These are phyloP conservation scores for Athelia sp. DNA, from an alignment of 1,284 basidiomycete genomes.

Conservation along the genomic window DNA sequence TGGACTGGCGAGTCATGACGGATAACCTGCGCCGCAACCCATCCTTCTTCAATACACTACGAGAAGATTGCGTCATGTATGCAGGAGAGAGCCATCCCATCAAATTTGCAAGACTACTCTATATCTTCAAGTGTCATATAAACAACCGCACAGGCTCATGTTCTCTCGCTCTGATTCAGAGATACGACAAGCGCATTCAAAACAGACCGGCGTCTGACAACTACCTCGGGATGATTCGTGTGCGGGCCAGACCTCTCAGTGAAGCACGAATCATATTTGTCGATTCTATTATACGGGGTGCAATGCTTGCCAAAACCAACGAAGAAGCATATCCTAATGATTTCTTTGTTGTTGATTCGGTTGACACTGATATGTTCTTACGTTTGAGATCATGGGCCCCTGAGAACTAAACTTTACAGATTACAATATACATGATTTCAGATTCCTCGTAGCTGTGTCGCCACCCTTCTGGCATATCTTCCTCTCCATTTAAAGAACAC, in stretches of 20 bases:
- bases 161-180: conserved; percentile 19
- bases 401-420: too few relatives aligned
- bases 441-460: too few relatives aligned
- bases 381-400: conserved; percentile 4
- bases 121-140: conserved; percentile 18
- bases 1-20: conserved; percentile 17
- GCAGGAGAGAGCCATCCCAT: conserved; percentile 10
- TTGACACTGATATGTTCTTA: conserved; percentile 24
- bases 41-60: conserved; percentile 16
- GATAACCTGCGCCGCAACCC: conserved; percentile 26
- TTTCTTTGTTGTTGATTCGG: conserved; percentile 18
- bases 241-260: conserved; percentile 8
- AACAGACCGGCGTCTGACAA: conserved; percentile 8
- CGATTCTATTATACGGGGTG: conserved; percentile 19
- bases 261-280: conserved; percentile 17
- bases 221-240: conserved; percentile 16
- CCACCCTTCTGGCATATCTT: too few relatives aligned
- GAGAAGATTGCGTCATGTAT: conserved; percentile 25
- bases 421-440: too few relatives aligned
- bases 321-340: conserved; percentile 9
- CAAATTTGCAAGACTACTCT: conserved; percentile 18
- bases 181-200: conserved; percentile 9
- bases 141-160: conserved; percentile 6
- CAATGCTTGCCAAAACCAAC: conserved; percentile 15
- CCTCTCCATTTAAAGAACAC: too few relatives aligned